Evolutionary conservation across 2,329 filamentous ascomycete species (phyloP).

Genomic region (Ophiostoma novo-ulmi): DNA sequence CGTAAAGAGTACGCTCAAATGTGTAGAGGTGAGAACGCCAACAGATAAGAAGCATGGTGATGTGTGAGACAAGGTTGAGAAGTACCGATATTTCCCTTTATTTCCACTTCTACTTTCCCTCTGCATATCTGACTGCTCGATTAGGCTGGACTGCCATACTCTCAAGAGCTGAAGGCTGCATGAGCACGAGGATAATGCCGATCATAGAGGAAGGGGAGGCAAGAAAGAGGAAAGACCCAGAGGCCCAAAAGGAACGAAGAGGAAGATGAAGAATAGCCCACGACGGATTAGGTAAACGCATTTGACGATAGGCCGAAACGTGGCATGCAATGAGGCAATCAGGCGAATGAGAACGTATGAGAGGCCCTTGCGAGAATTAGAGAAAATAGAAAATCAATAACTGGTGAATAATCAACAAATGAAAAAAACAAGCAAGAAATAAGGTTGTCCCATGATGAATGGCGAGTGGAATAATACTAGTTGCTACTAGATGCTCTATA

Average conservation of each 20-base stretch:
- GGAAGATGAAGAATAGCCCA: not conserved
- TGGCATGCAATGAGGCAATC: not conserved
- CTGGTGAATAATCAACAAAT: too few relatives aligned
- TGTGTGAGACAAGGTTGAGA: not conserved
- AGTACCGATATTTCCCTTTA: not conserved
- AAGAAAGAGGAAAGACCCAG: too few relatives aligned
- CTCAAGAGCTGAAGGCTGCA: not conserved
- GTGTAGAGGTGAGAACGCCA: slow-evolving; percentile 12
- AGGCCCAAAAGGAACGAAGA: not conserved
- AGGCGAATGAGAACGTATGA: not conserved
- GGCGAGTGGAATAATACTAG: not conserved
- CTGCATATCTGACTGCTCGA: not conserved
- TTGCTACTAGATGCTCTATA: not conserved
- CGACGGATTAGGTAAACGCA: not conserved
- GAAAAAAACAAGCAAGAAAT: not conserved
- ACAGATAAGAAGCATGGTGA: not conserved
- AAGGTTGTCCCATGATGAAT: not conserved
- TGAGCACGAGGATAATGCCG: not conserved
- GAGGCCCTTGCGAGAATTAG: not conserved
- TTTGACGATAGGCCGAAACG: not conserved
- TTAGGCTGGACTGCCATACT: not conserved
- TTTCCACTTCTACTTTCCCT: not conserved
- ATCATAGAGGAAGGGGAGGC: not conserved
- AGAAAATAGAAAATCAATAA: not conserved
- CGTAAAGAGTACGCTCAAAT: not conserved